These are phyloP conservation scores for Sporothrix pallida DNA, from an alignment of 2,329 filamentous ascomycete species.

Conservation along the genomic window DNA sequence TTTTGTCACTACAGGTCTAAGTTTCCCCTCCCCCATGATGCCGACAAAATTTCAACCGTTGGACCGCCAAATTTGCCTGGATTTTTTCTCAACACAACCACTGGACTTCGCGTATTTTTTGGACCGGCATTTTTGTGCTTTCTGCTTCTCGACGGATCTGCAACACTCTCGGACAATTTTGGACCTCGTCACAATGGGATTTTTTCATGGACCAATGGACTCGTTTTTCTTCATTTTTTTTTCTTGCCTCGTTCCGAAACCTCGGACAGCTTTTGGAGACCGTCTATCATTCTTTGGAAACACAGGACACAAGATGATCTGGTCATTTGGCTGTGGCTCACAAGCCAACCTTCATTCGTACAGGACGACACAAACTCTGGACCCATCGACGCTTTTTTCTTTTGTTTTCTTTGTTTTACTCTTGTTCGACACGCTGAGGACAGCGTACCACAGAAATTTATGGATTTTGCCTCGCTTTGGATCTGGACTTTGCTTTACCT, in stretches of 20 bases:
- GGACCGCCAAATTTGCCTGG: not conserved
- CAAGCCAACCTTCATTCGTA: not conserved
- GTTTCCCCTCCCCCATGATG: not conserved
- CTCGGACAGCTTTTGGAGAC: constrained; percentile 15
- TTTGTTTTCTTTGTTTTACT: constrained; percentile 25
- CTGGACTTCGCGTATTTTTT: not conserved
- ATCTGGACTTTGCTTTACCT: not conserved
- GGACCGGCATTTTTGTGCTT: not conserved
- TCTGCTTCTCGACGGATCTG: not conserved
- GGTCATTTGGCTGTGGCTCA: constrained; percentile 17
- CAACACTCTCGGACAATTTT: not conserved
- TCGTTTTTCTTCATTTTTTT: not conserved
- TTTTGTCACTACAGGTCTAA: constrained; percentile 21
- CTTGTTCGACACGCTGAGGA: constrained; percentile 3
- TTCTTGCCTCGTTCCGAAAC: not conserved
- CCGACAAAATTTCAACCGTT: not conserved
- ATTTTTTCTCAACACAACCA: not conserved
- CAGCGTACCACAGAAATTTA: not conserved
- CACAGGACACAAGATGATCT: constrained; percentile 34
- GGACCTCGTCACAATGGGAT: constrained; percentile 17
- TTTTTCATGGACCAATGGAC: not conserved
- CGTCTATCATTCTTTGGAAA: constrained; percentile 31
- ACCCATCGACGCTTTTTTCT: not conserved
- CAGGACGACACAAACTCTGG: constrained; percentile 19
- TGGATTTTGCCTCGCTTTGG: constrained; percentile 22